Evolutionary conservation across 1,284 basidiomycete genomes (phyloP).

Genomic region (Phellopilus nigrolimitatus): DNA sequence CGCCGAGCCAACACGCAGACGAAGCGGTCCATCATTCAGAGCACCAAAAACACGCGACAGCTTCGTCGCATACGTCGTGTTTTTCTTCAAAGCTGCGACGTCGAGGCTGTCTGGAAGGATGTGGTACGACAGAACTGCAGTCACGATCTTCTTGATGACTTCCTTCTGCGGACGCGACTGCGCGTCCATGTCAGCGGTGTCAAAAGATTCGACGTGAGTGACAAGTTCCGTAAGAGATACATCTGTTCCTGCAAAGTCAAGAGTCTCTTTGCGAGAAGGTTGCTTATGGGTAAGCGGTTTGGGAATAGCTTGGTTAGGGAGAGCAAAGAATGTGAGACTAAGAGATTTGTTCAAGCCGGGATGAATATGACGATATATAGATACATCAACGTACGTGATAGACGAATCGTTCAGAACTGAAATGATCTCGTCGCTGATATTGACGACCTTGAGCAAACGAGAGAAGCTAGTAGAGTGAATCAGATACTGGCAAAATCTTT

Average conservation of each 20-base stretch:
- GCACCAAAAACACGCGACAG: slow-evolving; percentile 48
- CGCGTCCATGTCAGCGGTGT: slow-evolving; percentile 26
- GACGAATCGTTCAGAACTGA: slow-evolving; percentile 40
- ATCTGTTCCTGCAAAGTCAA: slow-evolving; percentile 8
- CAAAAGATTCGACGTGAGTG: not conserved
- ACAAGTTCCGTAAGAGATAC: slow-evolving; percentile 18
- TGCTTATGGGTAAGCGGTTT: slow-evolving; percentile 25
- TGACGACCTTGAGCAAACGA: slow-evolving; percentile 39
- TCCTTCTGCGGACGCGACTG: slow-evolving; percentile 49
- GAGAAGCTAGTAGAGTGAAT: slow-evolving; percentile 31
- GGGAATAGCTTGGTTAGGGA: slow-evolving; percentile 40
- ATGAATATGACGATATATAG: not conserved
- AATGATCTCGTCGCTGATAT: slow-evolving; percentile 40
- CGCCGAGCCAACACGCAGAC: slow-evolving; percentile 45
- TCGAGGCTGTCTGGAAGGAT: slow-evolving; percentile 45
- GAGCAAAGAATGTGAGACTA: slow-evolving; percentile 53
- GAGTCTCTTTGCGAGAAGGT: slow-evolving; percentile 6
- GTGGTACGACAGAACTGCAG: slow-evolving; percentile 59
- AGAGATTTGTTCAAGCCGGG: not conserved
- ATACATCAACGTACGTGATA: slow-evolving; percentile 29
- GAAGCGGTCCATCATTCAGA: slow-evolving; percentile 48
- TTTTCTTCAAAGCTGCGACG: slow-evolving; percentile 42
- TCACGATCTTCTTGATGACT: slow-evolving; percentile 49
- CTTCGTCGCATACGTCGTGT: slow-evolving; percentile 56
- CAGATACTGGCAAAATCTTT: not conserved